A percentile compares a stretch with the other conserved stretches of the same genome.
Evolutionary conservation across 768 basidiomycete genomes (phyloP).

Genomic region (button mushroom (Agaricus bisporus)): DNA sequence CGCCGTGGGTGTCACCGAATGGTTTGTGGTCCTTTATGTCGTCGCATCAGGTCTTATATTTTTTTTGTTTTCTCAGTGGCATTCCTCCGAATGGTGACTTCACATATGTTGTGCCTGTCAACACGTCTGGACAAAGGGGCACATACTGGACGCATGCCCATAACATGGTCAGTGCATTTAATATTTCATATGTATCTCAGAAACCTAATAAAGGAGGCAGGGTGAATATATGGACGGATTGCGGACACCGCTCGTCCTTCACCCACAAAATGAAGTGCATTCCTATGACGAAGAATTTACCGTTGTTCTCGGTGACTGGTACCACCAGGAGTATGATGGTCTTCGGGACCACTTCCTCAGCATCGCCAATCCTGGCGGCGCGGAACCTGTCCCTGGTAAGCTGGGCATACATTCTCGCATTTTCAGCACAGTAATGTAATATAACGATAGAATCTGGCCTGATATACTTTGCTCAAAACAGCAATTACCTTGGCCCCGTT

Average conservation of each 20-base stretch:
- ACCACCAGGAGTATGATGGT: slow-evolving; percentile 66
- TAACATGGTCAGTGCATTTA: slow-evolving; percentile 32
- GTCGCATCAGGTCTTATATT: background rate
- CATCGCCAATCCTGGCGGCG: slow-evolving; percentile 72
- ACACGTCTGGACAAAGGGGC: slow-evolving; percentile 66
- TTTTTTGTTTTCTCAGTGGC: slow-evolving; percentile 41
- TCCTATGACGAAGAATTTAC: slow-evolving; percentile 89
- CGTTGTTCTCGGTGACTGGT: slow-evolving; percentile 87
- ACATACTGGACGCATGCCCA: slow-evolving; percentile 83
- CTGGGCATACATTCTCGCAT: background rate
- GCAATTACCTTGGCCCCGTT: slow-evolving; percentile 59
- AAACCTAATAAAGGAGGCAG: slow-evolving; percentile 22
- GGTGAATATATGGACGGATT: slow-evolving; percentile 94
- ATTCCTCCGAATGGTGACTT: slow-evolving; percentile 70
- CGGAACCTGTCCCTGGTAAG: slow-evolving; percentile 83
- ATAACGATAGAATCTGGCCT: slow-evolving; percentile 57
- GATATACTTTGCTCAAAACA: slow-evolving; percentile 79
- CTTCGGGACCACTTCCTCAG: slow-evolving; percentile 65
- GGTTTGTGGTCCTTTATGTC: slow-evolving; percentile 35
- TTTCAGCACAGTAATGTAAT: background rate
- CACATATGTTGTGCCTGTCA: slow-evolving; percentile 69
- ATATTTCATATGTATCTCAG: background rate
- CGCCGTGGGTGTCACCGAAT: slow-evolving; percentile 76
- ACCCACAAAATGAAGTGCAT: slow-evolving; percentile 58
- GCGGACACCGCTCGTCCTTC: slow-evolving; percentile 79